Evolutionary conservation across 139 green algal genomes (phyloP).

Genomic region (Nannochloris sp.): DNA sequence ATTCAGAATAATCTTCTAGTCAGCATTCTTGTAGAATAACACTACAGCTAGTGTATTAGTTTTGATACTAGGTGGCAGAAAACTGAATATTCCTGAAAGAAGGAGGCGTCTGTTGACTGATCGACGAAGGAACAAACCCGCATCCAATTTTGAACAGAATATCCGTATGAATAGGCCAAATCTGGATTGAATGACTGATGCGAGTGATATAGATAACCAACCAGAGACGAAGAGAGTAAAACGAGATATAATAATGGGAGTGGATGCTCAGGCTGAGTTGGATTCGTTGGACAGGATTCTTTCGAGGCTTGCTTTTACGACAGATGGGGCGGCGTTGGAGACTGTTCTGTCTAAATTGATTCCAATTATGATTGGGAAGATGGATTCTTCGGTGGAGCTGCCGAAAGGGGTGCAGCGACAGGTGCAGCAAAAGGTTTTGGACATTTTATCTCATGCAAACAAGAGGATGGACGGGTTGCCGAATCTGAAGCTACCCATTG

Average conservation of each 20-base stretch:
- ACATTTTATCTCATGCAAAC: constrained; percentile 87
- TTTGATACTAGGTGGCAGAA: no score
- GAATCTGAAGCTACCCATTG: constrained; percentile 61
- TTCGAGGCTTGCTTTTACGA: constrained; percentile 65
- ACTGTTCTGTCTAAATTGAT: constrained; percentile 67
- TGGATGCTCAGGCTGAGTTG: constrained; percentile 45
- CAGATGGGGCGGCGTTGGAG: constrained; percentile 63
- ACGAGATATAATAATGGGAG: neutral
- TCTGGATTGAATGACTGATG: neutral
- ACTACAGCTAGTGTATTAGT: no score
- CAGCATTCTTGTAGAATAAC: no score
- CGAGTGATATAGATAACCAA: neutral
- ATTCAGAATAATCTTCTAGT: no score
- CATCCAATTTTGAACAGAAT: no score
- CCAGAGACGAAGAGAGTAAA: neutral
- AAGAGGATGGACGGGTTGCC: constrained; percentile 61
- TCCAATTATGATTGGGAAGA: constrained; percentile 50
- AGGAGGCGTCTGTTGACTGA: no score
- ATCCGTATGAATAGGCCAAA: neutral
- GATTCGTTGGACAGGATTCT: constrained; percentile 67
- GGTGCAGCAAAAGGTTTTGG: constrained; percentile 57
- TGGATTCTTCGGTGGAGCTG: neutral
- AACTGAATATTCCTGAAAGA: no score
- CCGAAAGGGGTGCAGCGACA: neutral
- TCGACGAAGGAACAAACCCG: no score